Conservation (phyloP, 257 asterid species). For the Nicotiana sylvestris region DNA sequence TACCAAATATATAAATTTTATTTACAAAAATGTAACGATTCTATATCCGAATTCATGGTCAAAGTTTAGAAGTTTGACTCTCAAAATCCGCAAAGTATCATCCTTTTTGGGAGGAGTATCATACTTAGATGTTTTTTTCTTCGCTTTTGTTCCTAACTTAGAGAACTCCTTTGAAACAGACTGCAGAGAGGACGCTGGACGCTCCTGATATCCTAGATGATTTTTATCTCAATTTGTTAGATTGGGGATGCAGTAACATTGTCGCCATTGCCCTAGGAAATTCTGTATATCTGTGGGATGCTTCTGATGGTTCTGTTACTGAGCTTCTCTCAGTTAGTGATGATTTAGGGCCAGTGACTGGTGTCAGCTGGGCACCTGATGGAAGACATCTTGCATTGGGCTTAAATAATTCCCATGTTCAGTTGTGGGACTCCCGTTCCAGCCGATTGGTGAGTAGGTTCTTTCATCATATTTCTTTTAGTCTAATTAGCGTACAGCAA, state of each 20-base stretch:
- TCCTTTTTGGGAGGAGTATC: too few species aligned
- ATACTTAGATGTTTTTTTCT: neutral
- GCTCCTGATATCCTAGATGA: conserved; percentile 92
- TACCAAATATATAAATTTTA: too few species aligned
- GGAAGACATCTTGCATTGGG: conserved; percentile 77
- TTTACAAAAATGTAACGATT: too few species aligned
- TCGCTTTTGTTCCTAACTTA: neutral
- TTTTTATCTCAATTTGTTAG: conserved; percentile 75
- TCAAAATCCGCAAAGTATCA: too few species aligned
- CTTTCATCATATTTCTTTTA: neutral
- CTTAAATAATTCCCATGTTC: conserved; percentile 74
- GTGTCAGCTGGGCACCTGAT: conserved; percentile 92
- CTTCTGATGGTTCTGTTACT: conserved; percentile 59
- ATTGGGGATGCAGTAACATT: conserved; percentile 90
- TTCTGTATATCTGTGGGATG: conserved; percentile 87
- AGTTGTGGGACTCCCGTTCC: conserved; percentile 82
- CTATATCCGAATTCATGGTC: too few species aligned
- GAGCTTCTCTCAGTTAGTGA: conserved; percentile 74
- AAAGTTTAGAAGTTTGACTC: too few species aligned
- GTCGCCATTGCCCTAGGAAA: conserved; percentile 81
- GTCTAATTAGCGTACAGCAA: neutral
- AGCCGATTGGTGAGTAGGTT: conserved; percentile 52
- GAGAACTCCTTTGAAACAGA: conserved; percentile 35
- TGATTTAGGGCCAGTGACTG: conserved; percentile 78
- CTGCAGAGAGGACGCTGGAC: conserved; percentile 85